Conservation (phyloP, 2,329 filamentous ascomycete species). For the Penicillium decumbens region DNA sequence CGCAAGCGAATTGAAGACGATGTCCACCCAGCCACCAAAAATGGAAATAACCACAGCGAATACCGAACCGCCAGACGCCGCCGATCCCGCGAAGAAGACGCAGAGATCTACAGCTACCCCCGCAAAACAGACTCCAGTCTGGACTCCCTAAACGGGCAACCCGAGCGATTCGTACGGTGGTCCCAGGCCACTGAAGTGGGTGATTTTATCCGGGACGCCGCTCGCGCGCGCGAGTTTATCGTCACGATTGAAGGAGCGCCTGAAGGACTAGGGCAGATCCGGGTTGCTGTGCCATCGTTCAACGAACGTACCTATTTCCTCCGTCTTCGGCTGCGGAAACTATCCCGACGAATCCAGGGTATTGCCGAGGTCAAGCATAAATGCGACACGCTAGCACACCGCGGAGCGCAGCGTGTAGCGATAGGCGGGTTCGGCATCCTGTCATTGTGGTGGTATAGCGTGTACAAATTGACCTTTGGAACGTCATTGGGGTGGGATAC, state of each 20-base stretch:
- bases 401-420: slow-evolving; percentile 71
- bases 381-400: slow-evolving; percentile 73
- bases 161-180: slow-evolving; percentile 73
- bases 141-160: slow-evolving; percentile 11
- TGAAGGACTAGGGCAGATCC: slow-evolving; percentile 60
- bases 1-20: slow-evolving; percentile 36
- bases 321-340: slow-evolving; percentile 68
- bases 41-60: slow-evolving; percentile 1
- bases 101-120: slow-evolving; percentile 67
- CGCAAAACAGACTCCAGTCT: slow-evolving; percentile 44
- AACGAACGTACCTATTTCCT: slow-evolving; percentile 86
- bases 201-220: slow-evolving; percentile 88
- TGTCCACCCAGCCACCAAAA: slow-evolving; percentile 4
- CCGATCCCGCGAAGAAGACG: slow-evolving; percentile 53
- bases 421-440: slow-evolving; percentile 72
- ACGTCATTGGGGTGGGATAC: slow-evolving; percentile 84
- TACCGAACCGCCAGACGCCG: slow-evolving; percentile 39
- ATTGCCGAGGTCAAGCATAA: slow-evolving; percentile 72
- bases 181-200: slow-evolving; percentile 83
- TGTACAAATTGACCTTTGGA: slow-evolving; percentile 64
- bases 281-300: slow-evolving; percentile 80
- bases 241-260: slow-evolving; percentile 71
- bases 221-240: slow-evolving; percentile 75
- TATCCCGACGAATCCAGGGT: slow-evolving; percentile 62
- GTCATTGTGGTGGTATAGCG: slow-evolving; percentile 72